These are phyloP conservation scores for Erucastrum elatum DNA, from an alignment of 345 rosid species.

Conservation along the genomic window DNA sequence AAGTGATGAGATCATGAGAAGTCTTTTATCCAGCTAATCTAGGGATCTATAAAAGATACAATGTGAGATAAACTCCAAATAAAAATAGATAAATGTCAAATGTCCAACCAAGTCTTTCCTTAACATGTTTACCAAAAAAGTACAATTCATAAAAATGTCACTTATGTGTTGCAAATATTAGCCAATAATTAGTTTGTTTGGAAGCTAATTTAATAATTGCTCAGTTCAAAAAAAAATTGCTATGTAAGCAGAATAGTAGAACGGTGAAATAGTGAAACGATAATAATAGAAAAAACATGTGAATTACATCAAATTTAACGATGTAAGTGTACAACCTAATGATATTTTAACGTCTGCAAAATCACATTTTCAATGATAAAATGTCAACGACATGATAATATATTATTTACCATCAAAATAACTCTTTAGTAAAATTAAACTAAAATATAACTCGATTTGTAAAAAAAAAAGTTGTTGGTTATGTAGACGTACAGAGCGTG, in stretches of 20 bases:
- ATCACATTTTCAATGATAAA: neutral
- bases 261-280: neutral
- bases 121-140: too few species aligned
- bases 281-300: neutral
- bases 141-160: too few species aligned
- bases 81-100: neutral
- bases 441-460: neutral
- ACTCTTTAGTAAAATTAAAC: neutral
- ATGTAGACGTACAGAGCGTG: slow-evolving; percentile 9
- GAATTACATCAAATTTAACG: neutral
- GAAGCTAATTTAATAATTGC: neutral
- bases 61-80: slow-evolving; percentile 1
- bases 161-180: too few species aligned
- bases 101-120: neutral
- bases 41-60: neutral
- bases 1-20: neutral
- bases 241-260: neutral
- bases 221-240: neutral
- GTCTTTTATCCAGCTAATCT: neutral
- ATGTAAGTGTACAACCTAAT: neutral
- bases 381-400: neutral
- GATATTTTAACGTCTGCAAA: neutral
- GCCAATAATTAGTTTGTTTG: neutral
- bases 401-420: too few species aligned
- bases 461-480: neutral